Base-by-base conservation (phyloP, 768 basidiomycete species). In the Epithele typhae region DNA sequence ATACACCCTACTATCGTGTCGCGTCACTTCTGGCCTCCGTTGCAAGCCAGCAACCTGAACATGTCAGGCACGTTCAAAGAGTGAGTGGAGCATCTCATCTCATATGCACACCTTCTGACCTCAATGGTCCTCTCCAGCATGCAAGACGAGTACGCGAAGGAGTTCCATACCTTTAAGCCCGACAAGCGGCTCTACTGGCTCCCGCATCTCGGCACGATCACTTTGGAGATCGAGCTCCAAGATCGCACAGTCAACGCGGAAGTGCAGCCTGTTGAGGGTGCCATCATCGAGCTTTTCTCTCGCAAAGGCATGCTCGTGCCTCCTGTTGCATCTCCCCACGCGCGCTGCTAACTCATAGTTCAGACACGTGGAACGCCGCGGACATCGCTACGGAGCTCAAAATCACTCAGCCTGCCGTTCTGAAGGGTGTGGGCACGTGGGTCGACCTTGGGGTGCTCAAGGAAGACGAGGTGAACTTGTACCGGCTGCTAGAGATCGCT, bases 1-100 rank as follows among this genome's bases (percentile, higher is more conserved):
- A 69, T 98, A 2, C 91, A 94, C 58, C 90, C 94, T 1, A 87
- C 85, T 1, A 84, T 99, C 57, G 87, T 98, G 32, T 98, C 96
- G 10, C 78, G 82, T 11, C 84, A 95, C 57, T 99, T 97, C 67
- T 99, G 96, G 96, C 96, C 96, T 0, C 68, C 83, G 1, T 72
- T 96, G 21, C 86, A 89, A 56, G 68, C 84, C 2, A 80, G 80
- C 46, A 77, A 76, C 14, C 74, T 96, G 48, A 63, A 72, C 35
- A 85, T 98, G 77, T 91, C 94, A 0, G 89, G 90, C 2, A 90
- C 92, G 61, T 83, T 96, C 59, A 77, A 80, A 55, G 65, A 66
- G 94, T 95, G 59, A 37, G 84, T 67, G 36, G 11, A 7, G 8
- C 27, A 7, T 30, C 27, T 30, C 27, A 14, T 30, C 27, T 14